These are phyloP conservation scores for Xylaria intraflava DNA, from an alignment of 495 filamentous ascomycete genomes.

Conservation along the genomic window DNA sequence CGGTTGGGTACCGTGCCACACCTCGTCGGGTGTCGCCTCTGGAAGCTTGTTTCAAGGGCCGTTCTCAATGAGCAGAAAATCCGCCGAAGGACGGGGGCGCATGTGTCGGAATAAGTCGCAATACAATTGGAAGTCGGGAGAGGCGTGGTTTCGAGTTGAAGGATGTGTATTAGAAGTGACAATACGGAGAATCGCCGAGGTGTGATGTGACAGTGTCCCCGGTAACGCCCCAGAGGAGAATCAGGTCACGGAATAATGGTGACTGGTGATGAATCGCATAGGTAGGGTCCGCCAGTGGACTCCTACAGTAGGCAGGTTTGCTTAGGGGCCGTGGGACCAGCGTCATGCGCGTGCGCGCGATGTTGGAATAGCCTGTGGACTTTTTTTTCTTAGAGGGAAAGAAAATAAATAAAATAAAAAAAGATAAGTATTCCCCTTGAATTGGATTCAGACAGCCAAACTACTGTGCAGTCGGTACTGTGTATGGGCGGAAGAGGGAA, in stretches of 20 bases:
- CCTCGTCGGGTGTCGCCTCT: conserved; percentile 7
- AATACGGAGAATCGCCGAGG: neutral
- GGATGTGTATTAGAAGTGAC: neutral
- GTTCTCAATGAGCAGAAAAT: conserved; percentile 12
- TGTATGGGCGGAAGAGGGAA: conserved; percentile 4
- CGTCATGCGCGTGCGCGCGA: neutral
- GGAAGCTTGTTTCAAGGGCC: conserved; percentile 16
- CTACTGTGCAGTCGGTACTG: neutral
- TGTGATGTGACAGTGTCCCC: neutral
- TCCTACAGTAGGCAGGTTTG: neutral
- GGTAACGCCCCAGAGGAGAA: neutral
- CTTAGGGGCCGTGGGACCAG: neutral
- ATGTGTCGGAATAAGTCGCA: conserved; percentile 3
- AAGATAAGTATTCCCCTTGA: too few relatives aligned
- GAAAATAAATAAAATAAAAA: too few relatives aligned
- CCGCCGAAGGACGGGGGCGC: conserved; percentile 2
- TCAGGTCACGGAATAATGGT: neutral
- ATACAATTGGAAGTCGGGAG: neutral
- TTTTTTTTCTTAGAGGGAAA: too few relatives aligned
- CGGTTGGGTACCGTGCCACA: conserved; percentile 8
- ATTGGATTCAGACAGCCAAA: neutral
- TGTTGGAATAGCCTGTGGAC: neutral
- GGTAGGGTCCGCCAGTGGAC: too few relatives aligned
- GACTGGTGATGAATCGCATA: conserved; percentile 6
- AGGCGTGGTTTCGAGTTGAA: neutral